Evolutionary conservation across 495 filamentous ascomycete species (phyloP), one percentile per base, ranked within the genome.

Genomic region (Hyaloscypha variabilis): DNA sequence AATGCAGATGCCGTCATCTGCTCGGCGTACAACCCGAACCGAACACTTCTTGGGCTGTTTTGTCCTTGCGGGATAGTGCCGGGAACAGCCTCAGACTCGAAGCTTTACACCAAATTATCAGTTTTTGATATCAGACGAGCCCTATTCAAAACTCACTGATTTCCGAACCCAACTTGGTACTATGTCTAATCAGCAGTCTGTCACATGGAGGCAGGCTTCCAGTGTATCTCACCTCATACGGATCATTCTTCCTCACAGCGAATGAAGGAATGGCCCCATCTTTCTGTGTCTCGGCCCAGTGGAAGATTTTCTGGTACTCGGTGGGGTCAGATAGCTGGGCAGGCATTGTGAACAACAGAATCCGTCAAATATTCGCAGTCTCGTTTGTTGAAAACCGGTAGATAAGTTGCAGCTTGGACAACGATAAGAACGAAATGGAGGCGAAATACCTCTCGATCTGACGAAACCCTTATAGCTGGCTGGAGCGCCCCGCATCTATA

Each of bases 1-100:
- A 93, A 92, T 6, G 90, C 84, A 3, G 90, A 88, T 10, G 87
- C 90, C 5, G 89, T 90, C 28, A 93, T 82, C 76, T 91, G 90
- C 73, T 93, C 90, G 11, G 88, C 79, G 69, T 91, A 91, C 11
- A 92, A 82, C 0, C 90, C 90, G 59, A 83, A 85, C 0, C 86
- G 82, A n/a, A 81, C 82, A 64, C 86, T 87, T 73, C 90, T 88
- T 10, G 90, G 90, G n/a, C 83, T 88, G 77, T 91, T 91, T 17
- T 84, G 81, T 28, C 80, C 89, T 6, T 26, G n/a, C 24, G 71
- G 71, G 26, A 64, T 62, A 1, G 71, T 61, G 1, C 69, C 69
- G 19, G 63, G 59, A 46, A 73, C 49, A 5, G 66, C 63, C 63
- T 83, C 81, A 2, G 79, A 79, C 65, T 77, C 77, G 60, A 63